These are phyloP conservation scores for Cytospora leucostoma DNA, from an alignment of 2,329 filamentous ascomycete genomes.

Conservation along the genomic window DNA sequence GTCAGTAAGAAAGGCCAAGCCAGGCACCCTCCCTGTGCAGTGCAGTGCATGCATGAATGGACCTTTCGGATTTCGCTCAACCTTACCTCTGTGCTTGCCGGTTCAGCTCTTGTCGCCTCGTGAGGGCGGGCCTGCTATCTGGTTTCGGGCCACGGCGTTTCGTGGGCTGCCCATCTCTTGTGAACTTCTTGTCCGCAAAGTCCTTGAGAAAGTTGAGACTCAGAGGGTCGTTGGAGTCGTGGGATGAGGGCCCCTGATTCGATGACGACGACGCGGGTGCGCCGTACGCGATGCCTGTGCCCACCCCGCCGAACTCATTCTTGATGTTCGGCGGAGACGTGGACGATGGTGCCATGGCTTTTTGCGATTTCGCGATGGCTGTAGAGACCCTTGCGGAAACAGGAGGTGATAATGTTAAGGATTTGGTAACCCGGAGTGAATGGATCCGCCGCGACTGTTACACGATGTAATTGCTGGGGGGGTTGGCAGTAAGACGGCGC, in stretches of 20 bases:
- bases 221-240: constrained; percentile 40
- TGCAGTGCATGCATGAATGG: too few relatives aligned
- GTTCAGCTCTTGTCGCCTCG: constrained; percentile 89
- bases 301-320: constrained; percentile 22
- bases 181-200: constrained; percentile 71
- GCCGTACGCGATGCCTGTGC: constrained; percentile 25
- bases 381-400: constrained; percentile 9
- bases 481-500: too few relatives aligned
- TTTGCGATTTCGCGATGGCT: background rate
- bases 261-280: background rate
- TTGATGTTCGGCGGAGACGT: constrained; percentile 24
- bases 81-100: constrained; percentile 88
- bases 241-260: background rate
- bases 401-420: background rate
- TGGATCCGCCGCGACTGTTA: constrained; percentile 17
- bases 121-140: constrained; percentile 92
- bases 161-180: constrained; percentile 81
- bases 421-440: constrained; percentile 1
- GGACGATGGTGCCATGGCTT: constrained; percentile 16
- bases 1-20: constrained; percentile 15
- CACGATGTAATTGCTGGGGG: background rate
- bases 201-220: constrained; percentile 64
- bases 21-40: too few relatives aligned
- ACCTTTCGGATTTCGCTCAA: background rate
- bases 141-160: constrained; percentile 95